Evolutionary conservation across 163 green algal species (phyloP).

Genomic region (Smithsoniella earleae): DNA sequence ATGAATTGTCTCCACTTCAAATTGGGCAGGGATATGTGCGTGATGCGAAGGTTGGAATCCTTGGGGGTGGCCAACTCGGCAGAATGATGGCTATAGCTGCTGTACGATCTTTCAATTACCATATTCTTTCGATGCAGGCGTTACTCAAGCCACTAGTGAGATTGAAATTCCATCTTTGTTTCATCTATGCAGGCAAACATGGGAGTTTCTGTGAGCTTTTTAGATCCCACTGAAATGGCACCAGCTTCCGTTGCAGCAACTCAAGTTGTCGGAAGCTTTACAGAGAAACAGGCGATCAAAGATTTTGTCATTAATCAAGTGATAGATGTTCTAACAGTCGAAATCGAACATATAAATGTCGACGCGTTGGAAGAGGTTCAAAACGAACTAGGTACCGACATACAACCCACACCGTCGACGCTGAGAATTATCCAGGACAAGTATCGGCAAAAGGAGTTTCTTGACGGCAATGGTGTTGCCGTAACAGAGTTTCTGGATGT

Average conservation of each 20-base stretch:
- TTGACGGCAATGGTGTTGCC: conserved; percentile 59
- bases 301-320: conserved; percentile 44
- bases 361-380: conserved; percentile 65
- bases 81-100: conserved; percentile 91
- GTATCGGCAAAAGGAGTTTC: conserved; percentile 88
- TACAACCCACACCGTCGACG: conserved; percentile 65
- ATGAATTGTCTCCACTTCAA: neutral
- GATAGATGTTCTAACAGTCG: conserved; percentile 87
- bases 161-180: neutral
- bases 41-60: conserved; percentile 65
- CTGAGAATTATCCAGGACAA: conserved; percentile 90
- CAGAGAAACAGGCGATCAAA: conserved; percentile 57
- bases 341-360: conserved; percentile 96
- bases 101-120: conserved; percentile 40
- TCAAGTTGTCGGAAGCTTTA: conserved; percentile 75
- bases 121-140: neutral
- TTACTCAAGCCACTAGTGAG: neutral
- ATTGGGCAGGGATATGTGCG: conserved; percentile 38
- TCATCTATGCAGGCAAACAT: conserved; percentile 60
- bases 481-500: conserved; percentile 67
- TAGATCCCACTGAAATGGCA: conserved; percentile 76
- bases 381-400: conserved; percentile 49
- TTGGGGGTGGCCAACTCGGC: conserved; percentile 92
- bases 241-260: conserved; percentile 67
- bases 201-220: conserved; percentile 72